Conservation (phyloP, 116 monocot species). For the Thalassia testudinum region DNA sequence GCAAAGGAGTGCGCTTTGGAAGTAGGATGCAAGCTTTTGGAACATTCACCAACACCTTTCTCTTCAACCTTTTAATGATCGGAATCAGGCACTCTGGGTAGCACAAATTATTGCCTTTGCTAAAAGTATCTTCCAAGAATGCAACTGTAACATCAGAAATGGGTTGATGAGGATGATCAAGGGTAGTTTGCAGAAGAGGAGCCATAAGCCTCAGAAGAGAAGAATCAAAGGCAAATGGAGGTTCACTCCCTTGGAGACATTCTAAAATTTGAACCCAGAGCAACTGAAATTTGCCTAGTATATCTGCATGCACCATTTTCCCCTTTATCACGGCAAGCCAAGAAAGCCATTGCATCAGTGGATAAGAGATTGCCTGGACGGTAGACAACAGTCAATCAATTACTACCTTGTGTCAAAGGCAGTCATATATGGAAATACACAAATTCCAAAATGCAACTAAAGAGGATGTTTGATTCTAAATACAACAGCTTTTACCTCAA, state of each 20-base stretch:
- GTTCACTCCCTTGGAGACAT: slow-evolving; percentile 20
- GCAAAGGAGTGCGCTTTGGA: neutral
- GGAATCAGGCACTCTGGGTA: slow-evolving; percentile 19
- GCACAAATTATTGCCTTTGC: slow-evolving; percentile 4
- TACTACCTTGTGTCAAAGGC: too few relatives aligned
- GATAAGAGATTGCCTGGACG: slow-evolving; percentile 33
- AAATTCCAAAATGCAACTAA: too few relatives aligned
- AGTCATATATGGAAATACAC: too few relatives aligned
- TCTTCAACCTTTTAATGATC: slow-evolving; percentile 18
- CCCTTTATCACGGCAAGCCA: slow-evolving; percentile 2
- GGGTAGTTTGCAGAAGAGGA: slow-evolving; percentile 23
- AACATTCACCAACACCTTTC: slow-evolving; percentile 10
- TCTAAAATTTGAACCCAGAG: slow-evolving; percentile 24
- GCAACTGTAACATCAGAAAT: slow-evolving; percentile 20
- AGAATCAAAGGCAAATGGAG: slow-evolving; percentile 26
- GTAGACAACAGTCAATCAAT: too few relatives aligned
- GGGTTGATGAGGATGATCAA: slow-evolving; percentile 28
- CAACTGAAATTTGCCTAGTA: slow-evolving; percentile 14
- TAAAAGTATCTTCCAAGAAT: slow-evolving; percentile 39
- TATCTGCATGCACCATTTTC: slow-evolving; percentile 6
- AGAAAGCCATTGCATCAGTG: slow-evolving; percentile 27
- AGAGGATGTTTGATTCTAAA: too few relatives aligned
- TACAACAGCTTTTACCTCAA: neutral
- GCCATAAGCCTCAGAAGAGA: slow-evolving; percentile 15
- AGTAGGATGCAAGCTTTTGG: too few relatives aligned